These are phyloP conservation scores for Hypoxylon subgilvum DNA, from an alignment of 495 filamentous ascomycete genomes.

Conservation along the genomic window DNA sequence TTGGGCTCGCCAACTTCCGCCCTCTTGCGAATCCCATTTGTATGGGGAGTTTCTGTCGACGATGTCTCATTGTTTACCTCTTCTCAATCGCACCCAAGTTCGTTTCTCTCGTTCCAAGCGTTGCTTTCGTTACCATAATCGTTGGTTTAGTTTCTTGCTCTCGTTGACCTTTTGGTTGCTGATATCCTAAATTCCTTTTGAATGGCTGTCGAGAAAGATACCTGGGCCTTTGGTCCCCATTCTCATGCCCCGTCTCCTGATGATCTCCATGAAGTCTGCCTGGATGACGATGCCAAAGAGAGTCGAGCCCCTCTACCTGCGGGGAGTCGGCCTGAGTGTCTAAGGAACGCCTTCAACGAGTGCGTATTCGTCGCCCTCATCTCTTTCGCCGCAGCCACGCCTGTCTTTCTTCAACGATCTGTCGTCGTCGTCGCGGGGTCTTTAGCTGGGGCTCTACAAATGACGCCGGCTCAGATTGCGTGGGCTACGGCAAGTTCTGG, in stretches of 20 bases:
- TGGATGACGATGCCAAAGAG: conserved; percentile 38
- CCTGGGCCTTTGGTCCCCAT: conserved; percentile 28
- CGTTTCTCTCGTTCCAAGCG: conserved; percentile 27
- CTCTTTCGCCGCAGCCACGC: conserved; percentile 69
- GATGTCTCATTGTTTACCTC: background rate
- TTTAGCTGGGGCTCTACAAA: conserved; percentile 63
- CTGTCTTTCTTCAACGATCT: conserved; percentile 61
- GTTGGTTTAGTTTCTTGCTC: conserved; percentile 35
- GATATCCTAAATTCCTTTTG: conserved; percentile 9
- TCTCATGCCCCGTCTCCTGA: conserved; percentile 23
- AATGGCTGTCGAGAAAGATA: conserved; percentile 34
- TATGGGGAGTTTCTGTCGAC: background rate
- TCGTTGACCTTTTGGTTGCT: conserved; percentile 19
- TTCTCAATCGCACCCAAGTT: conserved; percentile 8
- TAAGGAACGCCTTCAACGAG: conserved; percentile 64
- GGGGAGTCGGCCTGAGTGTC: conserved; percentile 58
- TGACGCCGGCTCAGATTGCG: conserved; percentile 66
- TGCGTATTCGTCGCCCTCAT: conserved; percentile 65
- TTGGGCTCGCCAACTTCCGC: too few relatives aligned
- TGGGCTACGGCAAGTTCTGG: conserved; percentile 65
- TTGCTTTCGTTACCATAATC: conserved; percentile 28
- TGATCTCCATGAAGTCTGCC: conserved; percentile 41
- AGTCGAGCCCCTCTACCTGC: conserved; percentile 12
- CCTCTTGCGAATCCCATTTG: too few relatives aligned
- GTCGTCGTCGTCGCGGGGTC: conserved; percentile 64